phyloP scores from a whole-genome alignment of 169 alveolate species.

The Plasmodium gonderi region DNA sequence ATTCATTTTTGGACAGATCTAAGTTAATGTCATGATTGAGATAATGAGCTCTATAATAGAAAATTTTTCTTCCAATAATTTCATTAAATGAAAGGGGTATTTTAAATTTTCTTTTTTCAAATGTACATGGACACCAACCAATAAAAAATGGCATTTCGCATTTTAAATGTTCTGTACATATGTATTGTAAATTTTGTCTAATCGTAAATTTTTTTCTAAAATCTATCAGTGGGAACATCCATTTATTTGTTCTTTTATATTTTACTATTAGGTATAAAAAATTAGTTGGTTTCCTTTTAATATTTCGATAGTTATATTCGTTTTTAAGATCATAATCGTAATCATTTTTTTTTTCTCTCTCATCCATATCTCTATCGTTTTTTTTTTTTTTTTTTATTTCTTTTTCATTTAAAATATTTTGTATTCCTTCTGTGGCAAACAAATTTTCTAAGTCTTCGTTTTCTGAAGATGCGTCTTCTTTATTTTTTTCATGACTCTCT shows the following conservation, averaged over 20 bases:
- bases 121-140: slow-evolving; percentile 82
- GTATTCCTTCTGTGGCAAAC: slow-evolving; percentile 59
- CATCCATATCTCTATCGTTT: background rate
- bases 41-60: slow-evolving; percentile 84
- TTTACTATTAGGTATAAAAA: slow-evolving; percentile 80
- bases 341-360: slow-evolving; percentile 6
- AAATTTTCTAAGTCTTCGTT: slow-evolving; percentile 49
- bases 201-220: slow-evolving; percentile 78
- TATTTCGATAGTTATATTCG: slow-evolving; percentile 70
- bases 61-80: slow-evolving; percentile 78
- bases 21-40: slow-evolving; percentile 61
- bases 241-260: slow-evolving; percentile 70
- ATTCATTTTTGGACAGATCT: slow-evolving; percentile 16
- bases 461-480: background rate
- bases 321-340: slow-evolving; percentile 6
- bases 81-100: slow-evolving; percentile 43
- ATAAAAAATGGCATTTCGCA: slow-evolving; percentile 78
- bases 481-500: background rate
- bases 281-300: slow-evolving; percentile 76
- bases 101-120: slow-evolving; percentile 71
- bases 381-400: slow-evolving; percentile 16
- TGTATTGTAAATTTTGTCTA: slow-evolving; percentile 76
- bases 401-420: slow-evolving; percentile 25
- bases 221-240: slow-evolving; percentile 84
- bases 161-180: slow-evolving; percentile 80